A percentile compares a stretch with the other conserved stretches of the same genome.
phyloP scores from a whole-genome alignment of 768 basidiomycete species.

The Pisolithus marmoratus region DNA sequence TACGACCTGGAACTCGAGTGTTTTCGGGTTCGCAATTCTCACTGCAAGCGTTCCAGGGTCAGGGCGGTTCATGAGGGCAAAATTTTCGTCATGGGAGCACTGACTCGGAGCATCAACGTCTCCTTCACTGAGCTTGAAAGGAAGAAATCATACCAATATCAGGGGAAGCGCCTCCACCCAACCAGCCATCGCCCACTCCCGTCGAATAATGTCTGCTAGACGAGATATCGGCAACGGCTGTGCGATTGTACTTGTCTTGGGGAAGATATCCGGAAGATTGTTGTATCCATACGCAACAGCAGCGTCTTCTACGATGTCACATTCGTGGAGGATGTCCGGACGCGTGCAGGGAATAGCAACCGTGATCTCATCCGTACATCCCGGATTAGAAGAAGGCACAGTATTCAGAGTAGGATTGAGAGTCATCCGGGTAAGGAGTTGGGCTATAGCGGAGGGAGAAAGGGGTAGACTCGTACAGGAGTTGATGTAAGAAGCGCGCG shows the following conservation, averaged over 20 bases:
- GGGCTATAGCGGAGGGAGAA: conserved; percentile 55
- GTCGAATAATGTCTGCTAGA: conserved; percentile 80
- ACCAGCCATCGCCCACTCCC: conserved; percentile 90
- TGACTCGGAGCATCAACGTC: conserved; percentile 24
- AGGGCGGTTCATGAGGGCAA: conserved; percentile 80
- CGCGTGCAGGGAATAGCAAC: conserved; percentile 90
- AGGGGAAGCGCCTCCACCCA: conserved; percentile 95
- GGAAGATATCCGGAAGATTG: conserved; percentile 89
- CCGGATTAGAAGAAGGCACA: conserved; percentile 25
- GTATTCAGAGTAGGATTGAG: conserved; percentile 51
- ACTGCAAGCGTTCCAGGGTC: conserved; percentile 82
- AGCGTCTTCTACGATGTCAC: conserved; percentile 97
- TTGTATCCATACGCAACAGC: conserved; percentile 99
- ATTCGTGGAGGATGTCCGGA: conserved; percentile 96
- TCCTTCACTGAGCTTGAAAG: conserved; percentile 6
- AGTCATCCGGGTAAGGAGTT: conserved; percentile 81
- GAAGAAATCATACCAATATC: conserved; percentile 63
- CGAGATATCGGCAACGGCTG: conserved; percentile 88
- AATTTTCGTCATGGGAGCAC: conserved; percentile 99
- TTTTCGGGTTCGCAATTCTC: conserved; percentile 95
- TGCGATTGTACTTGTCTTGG: conserved; percentile 89
- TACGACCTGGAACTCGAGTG: conserved; percentile 96
- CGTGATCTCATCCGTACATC: conserved; percentile 51
- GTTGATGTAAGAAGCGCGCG: conserved; percentile 90
- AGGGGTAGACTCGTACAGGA: conserved; percentile 87